Conservation (phyloP, 2,329 filamentous ascomycete genomes). For the Monosporascus sp. region DNA sequence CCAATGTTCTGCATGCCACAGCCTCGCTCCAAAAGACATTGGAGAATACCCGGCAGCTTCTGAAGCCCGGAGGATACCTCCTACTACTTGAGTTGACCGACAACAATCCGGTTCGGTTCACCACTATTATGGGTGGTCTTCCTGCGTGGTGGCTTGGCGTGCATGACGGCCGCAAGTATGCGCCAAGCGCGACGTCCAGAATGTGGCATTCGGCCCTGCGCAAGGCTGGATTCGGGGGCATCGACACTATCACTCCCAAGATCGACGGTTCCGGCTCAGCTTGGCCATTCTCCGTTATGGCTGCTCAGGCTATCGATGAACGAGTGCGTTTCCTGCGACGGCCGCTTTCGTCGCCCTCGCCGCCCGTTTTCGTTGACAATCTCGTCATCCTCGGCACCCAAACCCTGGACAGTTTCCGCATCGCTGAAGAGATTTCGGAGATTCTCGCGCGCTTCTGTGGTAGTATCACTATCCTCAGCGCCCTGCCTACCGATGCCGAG, state of each 20-base stretch:
- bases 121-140: too few species aligned
- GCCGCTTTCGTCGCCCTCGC: slow-evolving; percentile 1
- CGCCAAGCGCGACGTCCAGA: neutral
- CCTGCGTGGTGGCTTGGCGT: neutral
- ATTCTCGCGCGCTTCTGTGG: slow-evolving; percentile 6
- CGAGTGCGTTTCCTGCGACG: slow-evolving; percentile 6
- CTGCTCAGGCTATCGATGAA: slow-evolving; percentile 10
- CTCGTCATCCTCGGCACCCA: slow-evolving; percentile 5
- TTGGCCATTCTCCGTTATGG: slow-evolving; percentile 3
- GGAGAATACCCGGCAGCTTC: slow-evolving; percentile 19
- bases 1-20: slow-evolving; percentile 24
- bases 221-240: slow-evolving; percentile 7
- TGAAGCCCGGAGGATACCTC: slow-evolving; percentile 32
- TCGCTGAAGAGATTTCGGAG: slow-evolving; percentile 4
- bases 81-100: neutral
- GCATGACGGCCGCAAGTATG: neutral
- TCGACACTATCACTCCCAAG: slow-evolving; percentile 5
- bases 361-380: slow-evolving; percentile 2
- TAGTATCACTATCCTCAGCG: slow-evolving; percentile 1
- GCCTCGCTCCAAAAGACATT: slow-evolving; percentile 10
- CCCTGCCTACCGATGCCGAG: slow-evolving; percentile 6
- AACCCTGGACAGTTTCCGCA: neutral
- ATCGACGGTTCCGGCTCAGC: neutral
- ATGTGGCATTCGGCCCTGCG: slow-evolving; percentile 1
- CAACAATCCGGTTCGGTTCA: too few species aligned